Conservation (phyloP, 2,329 filamentous ascomycete species). For the Orbilia blumenaviensis region DNA sequence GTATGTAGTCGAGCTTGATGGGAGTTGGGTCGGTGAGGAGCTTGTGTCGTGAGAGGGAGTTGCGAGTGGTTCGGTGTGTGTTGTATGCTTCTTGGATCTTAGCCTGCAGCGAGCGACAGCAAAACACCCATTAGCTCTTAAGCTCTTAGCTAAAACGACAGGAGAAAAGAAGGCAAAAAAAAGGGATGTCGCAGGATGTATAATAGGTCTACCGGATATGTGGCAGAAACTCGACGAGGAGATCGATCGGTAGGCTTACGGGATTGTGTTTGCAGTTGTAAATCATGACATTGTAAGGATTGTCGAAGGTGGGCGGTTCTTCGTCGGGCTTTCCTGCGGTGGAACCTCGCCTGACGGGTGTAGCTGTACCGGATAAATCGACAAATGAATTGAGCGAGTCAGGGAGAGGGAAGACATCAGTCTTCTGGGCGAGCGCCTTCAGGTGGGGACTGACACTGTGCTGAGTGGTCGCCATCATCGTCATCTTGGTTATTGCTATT, state of each 20-base stretch:
- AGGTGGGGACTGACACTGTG: not conserved
- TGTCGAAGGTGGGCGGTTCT: conserved; percentile 63
- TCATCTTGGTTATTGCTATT: conserved; percentile 3
- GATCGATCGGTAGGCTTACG: conserved; percentile 64
- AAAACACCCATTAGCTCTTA: conserved; percentile 10
- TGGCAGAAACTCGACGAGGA: conserved; percentile 16
- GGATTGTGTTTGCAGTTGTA: conserved; percentile 72
- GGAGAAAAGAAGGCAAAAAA: not conserved
- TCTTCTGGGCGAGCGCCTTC: conserved; percentile 35
- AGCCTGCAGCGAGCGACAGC: conserved; percentile 62
- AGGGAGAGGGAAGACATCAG: conserved; percentile 50
- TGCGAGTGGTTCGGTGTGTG: conserved; percentile 77
- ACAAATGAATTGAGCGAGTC: conserved; percentile 54
- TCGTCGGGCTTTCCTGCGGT: conserved; percentile 22
- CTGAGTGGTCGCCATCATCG: conserved; percentile 30
- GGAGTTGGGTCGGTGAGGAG: conserved; percentile 82
- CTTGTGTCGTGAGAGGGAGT: conserved; percentile 76
- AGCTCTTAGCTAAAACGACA: no score
- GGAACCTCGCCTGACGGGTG: conserved; percentile 51
- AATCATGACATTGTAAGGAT: conserved; percentile 81
- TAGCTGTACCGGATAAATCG: conserved; percentile 53
- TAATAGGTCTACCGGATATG: not conserved
- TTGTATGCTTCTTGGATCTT: conserved; percentile 77
- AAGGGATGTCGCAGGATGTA: no score
- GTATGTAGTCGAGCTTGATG: conserved; percentile 68